A percentile compares a stretch with the other conserved stretches of the same genome.
These are phyloP conservation scores for Fremontodendron californicum DNA, from an alignment of 345 rosid genomes.

Conservation along the genomic window DNA sequence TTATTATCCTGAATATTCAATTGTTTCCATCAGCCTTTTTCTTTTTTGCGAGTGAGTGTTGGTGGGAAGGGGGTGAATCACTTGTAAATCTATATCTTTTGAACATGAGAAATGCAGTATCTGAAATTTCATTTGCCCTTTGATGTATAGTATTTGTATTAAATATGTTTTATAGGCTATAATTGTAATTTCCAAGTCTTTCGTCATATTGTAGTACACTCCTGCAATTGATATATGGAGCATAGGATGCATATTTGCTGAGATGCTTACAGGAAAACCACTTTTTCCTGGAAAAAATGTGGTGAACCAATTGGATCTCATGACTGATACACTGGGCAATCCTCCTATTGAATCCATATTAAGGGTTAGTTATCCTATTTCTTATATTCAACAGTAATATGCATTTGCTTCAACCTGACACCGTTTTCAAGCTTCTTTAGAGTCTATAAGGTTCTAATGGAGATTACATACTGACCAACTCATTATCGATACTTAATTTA, in stretches of 20 bases:
- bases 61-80: background rate
- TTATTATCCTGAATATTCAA: background rate
- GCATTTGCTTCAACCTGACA: slow-evolving; percentile 4
- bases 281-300: slow-evolving; percentile 95
- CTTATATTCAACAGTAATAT: background rate
- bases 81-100: background rate
- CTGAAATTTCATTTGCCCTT: background rate
- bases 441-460: background rate
- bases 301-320: slow-evolving; percentile 92
- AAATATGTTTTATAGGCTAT: slow-evolving; percentile 4
- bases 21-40: background rate
- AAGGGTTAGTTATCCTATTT: slow-evolving; percentile 48
- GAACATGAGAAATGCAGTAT: background rate
- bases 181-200: slow-evolving; percentile 5
- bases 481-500: background rate
- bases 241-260: slow-evolving; percentile 97
- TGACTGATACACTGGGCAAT: slow-evolving; percentile 95
- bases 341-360: slow-evolving; percentile 72
- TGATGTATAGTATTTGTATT: background rate
- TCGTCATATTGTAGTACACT: slow-evolving; percentile 58
- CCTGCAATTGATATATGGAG: slow-evolving; percentile 98
- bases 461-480: background rate
- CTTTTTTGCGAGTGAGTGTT: background rate
- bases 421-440: background rate
- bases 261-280: slow-evolving; percentile 92